A percentile compares a stretch with the other conserved stretches of the same genome.
These are phyloP conservation scores for Wickerhamiella spandovensis DNA, from an alignment of 805 yeast genomes.

Conservation along the genomic window DNA sequence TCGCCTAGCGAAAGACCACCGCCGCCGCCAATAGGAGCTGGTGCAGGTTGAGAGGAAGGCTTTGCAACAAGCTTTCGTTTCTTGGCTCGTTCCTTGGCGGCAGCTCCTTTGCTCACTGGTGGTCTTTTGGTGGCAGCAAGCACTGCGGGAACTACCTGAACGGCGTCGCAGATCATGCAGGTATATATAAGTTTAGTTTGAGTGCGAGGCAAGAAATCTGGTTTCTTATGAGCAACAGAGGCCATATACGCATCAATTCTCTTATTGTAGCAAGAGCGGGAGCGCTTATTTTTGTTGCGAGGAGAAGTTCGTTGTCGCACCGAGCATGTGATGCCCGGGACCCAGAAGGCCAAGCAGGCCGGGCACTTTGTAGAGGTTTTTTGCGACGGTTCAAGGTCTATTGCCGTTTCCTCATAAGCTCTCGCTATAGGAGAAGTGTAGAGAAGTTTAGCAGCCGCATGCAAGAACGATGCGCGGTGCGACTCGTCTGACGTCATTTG, in stretches of 20 bases:
- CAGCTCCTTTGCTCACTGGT: neutral
- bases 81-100: neutral
- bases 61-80: neutral
- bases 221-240: slow-evolving; percentile 5
- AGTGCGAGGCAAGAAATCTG: neutral
- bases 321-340: slow-evolving; percentile 14
- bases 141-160: neutral
- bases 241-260: slow-evolving; percentile 7
- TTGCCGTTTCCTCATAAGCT: neutral
- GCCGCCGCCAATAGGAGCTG: neutral
- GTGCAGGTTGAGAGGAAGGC: neutral
- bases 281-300: slow-evolving; percentile 4
- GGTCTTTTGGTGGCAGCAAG: neutral
- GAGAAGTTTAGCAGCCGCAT: slow-evolving; percentile 3
- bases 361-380: slow-evolving; percentile 7
- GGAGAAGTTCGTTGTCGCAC: slow-evolving; percentile 1
- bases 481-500: neutral
- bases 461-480: slow-evolving; percentile 1
- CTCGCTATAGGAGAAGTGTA: neutral
- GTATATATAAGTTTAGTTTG: neutral
- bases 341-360: slow-evolving; percentile 8
- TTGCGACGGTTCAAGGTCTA: neutral
- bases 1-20: neutral
- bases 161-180: neutral
- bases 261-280: slow-evolving; percentile 6